A percentile compares a stretch with the other conserved stretches of the same genome.
Evolutionary conservation across 805 yeast genomes (phyloP).

Genomic region (Ogataea paraovalis): DNA sequence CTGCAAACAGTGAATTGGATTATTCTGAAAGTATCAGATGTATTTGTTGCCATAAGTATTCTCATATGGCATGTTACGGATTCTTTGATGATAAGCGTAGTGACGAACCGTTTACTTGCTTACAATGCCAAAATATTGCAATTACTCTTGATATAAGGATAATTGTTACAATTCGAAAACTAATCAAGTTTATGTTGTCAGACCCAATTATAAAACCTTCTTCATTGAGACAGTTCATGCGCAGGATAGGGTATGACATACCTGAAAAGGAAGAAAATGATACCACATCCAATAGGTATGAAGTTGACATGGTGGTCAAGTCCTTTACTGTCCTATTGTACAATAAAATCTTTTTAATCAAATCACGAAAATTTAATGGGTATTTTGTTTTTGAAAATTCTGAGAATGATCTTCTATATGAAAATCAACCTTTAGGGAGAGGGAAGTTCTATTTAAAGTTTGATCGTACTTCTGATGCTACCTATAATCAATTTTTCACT

Average conservation of each 20-base stretch:
- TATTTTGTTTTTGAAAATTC: slow-evolving; percentile 12
- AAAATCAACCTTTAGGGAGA: slow-evolving; percentile 9
- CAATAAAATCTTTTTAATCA: slow-evolving; percentile 15
- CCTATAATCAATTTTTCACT: slow-evolving; percentile 6
- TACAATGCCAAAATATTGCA: slow-evolving; percentile 7
- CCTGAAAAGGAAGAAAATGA: not conserved
- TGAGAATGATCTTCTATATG: slow-evolving; percentile 11
- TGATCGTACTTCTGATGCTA: slow-evolving; percentile 1
- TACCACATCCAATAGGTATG: not conserved
- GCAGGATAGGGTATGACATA: slow-evolving; percentile 6
- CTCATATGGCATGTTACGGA: slow-evolving; percentile 23
- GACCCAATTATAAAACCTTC: slow-evolving; percentile 2
- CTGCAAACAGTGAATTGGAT: slow-evolving; percentile 5
- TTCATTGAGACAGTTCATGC: slow-evolving; percentile 2
- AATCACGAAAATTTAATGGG: slow-evolving; percentile 7
- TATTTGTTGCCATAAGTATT: slow-evolving; percentile 8
- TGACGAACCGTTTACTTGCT: slow-evolving; percentile 14
- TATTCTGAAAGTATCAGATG: slow-evolving; percentile 18
- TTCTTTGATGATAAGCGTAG: slow-evolving; percentile 3
- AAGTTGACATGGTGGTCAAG: slow-evolving; percentile 7
- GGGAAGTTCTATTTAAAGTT: slow-evolving; percentile 16
- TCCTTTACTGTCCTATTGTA: slow-evolving; percentile 18
- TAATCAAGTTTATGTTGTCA: slow-evolving; percentile 8
- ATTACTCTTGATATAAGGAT: slow-evolving; percentile 9
- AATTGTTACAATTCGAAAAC: slow-evolving; percentile 20